A percentile compares a stretch with the other conserved stretches of the same genome.
These are phyloP conservation scores for Mycena belliarum DNA, from an alignment of 768 basidiomycete genomes.

Conservation along the genomic window DNA sequence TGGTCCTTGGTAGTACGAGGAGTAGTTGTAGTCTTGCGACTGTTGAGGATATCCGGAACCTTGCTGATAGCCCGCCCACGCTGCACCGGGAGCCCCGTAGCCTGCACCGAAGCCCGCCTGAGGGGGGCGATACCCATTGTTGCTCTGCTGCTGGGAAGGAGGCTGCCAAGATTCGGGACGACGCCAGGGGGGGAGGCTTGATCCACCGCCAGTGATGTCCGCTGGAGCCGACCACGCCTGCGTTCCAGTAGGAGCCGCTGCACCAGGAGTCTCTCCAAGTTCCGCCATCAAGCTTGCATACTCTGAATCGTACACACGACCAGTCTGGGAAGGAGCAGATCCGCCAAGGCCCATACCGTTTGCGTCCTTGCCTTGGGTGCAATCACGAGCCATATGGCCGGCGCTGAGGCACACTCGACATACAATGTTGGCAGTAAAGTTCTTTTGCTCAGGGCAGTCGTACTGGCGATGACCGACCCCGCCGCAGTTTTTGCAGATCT, in stretches of 20 bases:
- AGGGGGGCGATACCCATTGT: constrained; percentile 59
- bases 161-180: constrained; percentile 87
- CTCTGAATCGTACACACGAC: constrained; percentile 93
- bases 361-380: constrained; percentile 90
- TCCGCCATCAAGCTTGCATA: constrained; percentile 98
- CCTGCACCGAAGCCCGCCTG: constrained; percentile 56
- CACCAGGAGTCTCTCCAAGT: constrained; percentile 70
- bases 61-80: constrained; percentile 51
- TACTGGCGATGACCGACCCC: constrained; percentile 96
- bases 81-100: constrained; percentile 42
- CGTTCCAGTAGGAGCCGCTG: constrained; percentile 52
- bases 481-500: constrained; percentile 97
- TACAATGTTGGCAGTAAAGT: constrained; percentile 99
- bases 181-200: constrained; percentile 88
- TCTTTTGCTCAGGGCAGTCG: constrained; percentile 97
- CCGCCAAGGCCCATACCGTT: constrained; percentile 51
- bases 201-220: constrained; percentile 72
- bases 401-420: constrained; percentile 98
- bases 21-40: constrained; percentile 80
- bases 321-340: constrained; percentile 52
- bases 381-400: constrained; percentile 99
- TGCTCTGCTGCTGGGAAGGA: constrained; percentile 49
- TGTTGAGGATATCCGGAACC: constrained; percentile 46
- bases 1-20: constrained; percentile 87
- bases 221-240: constrained; percentile 56